phyloP scores from a whole-genome alignment of 805 yeast genomes.

The Nakazawaea molendinolei region DNA sequence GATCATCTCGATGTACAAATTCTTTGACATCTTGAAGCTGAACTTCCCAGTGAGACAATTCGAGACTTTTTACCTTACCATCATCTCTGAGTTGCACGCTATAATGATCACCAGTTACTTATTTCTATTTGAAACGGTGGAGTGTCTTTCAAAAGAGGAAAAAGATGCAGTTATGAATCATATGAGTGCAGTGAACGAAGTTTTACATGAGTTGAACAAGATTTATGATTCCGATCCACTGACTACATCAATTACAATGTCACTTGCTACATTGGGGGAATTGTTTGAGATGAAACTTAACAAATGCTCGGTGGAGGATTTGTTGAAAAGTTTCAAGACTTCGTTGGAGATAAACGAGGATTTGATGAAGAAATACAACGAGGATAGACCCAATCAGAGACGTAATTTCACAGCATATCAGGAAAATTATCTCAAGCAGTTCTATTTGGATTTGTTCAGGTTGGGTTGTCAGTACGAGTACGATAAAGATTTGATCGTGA shows the following conservation, averaged over 20 bases:
- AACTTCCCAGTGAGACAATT: background rate
- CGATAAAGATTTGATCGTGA: background rate
- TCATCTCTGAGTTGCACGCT: background rate
- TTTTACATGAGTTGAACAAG: background rate
- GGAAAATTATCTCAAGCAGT: constrained; percentile 4
- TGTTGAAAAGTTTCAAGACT: constrained; percentile 4
- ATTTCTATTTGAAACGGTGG: background rate
- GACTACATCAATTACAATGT: background rate
- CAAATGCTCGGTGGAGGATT: constrained; percentile 1
- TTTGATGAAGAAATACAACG: background rate
- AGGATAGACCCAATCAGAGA: background rate
- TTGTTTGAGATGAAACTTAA: background rate
- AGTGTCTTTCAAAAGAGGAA: background rate
- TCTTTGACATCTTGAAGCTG: background rate
- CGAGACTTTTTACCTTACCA: background rate
- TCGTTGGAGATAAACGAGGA: background rate
- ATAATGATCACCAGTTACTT: constrained; percentile 1
- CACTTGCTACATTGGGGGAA: background rate
- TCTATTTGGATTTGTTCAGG: constrained; percentile 3
- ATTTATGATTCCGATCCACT: background rate
- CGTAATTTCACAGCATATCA: background rate
- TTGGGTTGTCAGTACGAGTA: background rate
- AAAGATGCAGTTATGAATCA: background rate
- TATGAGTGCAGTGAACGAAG: background rate
- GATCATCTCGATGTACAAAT: background rate